Evolutionary conservation across 2,329 filamentous ascomycete genomes (phyloP), one percentile per base, ranked within the genome.

Genomic region (Monosporascus sp.): DNA sequence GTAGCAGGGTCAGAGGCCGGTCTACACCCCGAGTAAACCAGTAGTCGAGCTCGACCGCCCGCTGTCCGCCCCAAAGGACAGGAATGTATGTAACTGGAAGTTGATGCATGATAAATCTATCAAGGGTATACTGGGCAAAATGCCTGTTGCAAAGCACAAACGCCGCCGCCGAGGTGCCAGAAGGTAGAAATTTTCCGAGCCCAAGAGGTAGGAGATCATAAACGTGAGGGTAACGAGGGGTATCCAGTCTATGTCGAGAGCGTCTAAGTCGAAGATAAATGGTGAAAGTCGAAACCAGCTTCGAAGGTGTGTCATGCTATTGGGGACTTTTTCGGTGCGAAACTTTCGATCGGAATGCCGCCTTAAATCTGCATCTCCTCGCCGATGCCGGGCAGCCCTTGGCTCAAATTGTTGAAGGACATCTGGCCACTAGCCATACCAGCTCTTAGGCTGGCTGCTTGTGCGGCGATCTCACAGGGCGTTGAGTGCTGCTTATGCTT

Each of bases 391-490:
- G 78, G 74, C 56, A 85, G 72, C 51, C 80, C 80, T 14, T 63
- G 57, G 37, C 38, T 54, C 24, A 67, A 49, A 31, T 62, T 63
- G 50, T 64, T 65, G 51, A 69, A 65, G 44, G 59, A 50, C 63
- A 68, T 61, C 51, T 65, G 65, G 49, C 52, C 62, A 52, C 61
- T 65, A 31, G 66, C 65, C 31, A 73, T 66, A 41, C 64, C 65
- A 22, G 66, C 66, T 52, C 65, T 54, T 55, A 79, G 68, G 19
- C 75, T 76, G 8, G 76, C 76, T 36, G 76, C 73, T 59, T 82
- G 76, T 52, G 83, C 83, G 57, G 96, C 91, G 0, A 91, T 91
- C 66, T 96, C 95, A 76, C 92, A 97, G 51, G 88, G 88, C 24
- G 91, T 87, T 14, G 91, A 94, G 70, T 97, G 88, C 58, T 86